Conservation (phyloP, 306 rosid genomes). For the Begonia loranthoides region DNA sequence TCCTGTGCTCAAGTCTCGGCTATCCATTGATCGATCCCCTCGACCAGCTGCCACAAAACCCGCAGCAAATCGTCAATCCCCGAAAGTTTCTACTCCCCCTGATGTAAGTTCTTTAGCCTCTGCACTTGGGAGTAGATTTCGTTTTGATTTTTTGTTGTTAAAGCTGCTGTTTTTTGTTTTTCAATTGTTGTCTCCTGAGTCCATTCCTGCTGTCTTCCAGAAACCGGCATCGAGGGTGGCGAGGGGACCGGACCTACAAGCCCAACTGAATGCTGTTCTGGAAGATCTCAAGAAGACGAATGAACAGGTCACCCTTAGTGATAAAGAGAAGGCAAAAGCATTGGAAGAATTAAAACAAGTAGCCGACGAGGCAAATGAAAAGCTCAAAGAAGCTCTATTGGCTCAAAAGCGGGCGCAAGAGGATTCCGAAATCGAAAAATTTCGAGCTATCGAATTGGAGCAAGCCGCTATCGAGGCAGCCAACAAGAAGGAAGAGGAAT, state of each 20-base stretch:
- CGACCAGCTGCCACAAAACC: conserved; percentile 52
- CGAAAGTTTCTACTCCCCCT: conserved; percentile 51
- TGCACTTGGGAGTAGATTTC: neutral
- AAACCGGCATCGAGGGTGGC: conserved; percentile 41
- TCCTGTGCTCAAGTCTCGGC: conserved; percentile 55
- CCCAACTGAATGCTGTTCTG: conserved; percentile 49
- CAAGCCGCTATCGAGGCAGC: conserved; percentile 85
- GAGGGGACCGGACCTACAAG: conserved; percentile 65
- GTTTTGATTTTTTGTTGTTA: neutral
- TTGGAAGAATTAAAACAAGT: conserved; percentile 62
- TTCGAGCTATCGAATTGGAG: conserved; percentile 87
- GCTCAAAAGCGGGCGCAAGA: conserved; percentile 88
- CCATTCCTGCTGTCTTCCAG: conserved; percentile 24
- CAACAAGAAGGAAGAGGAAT: conserved; percentile 75
- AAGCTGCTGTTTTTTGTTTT: neutral
- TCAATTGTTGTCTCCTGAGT: neutral
- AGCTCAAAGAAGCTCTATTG: conserved; percentile 71
- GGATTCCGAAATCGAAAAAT: conserved; percentile 85
- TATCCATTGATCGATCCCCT: conserved; percentile 73
- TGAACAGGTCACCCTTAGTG: conserved; percentile 56
- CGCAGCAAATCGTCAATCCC: conserved; percentile 44
- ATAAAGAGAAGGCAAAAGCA: conserved; percentile 64
- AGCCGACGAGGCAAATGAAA: conserved; percentile 74
- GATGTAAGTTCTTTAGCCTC: conserved; percentile 45
- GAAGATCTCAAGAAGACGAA: conserved; percentile 85